Evolutionary conservation across 371 early-diverging fungal genomes (phyloP).

Genomic region (Mucor irregularis): DNA sequence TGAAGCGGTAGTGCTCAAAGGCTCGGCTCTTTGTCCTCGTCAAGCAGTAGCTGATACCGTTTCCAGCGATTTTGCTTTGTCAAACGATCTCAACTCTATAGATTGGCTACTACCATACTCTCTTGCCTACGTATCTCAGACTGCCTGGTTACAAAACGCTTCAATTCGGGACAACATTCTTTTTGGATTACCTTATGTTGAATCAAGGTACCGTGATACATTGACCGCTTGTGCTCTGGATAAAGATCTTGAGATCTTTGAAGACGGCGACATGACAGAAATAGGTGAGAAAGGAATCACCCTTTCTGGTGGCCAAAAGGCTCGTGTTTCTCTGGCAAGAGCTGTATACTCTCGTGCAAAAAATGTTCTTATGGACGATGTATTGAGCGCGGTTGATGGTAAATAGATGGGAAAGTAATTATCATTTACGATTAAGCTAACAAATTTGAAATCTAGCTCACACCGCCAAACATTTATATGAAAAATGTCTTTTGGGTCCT

Average conservation of each 20-base stretch:
- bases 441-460: no score
- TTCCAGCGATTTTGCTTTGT: background rate
- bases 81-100: constrained; percentile 40
- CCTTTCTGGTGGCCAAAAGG: constrained; percentile 87
- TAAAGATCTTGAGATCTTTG: constrained; percentile 80
- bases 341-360: constrained; percentile 76
- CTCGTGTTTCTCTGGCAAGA: constrained; percentile 73
- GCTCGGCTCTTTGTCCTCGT: constrained; percentile 16
- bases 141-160: constrained; percentile 83
- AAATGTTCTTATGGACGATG: constrained; percentile 75
- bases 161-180: constrained; percentile 82
- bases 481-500: constrained; percentile 64
- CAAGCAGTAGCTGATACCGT: constrained; percentile 7
- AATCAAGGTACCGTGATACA: constrained; percentile 62
- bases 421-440: no score
- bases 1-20: constrained; percentile 17
- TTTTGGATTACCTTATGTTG: constrained; percentile 72
- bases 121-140: constrained; percentile 77
- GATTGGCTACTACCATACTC: constrained; percentile 31
- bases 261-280: constrained; percentile 84
- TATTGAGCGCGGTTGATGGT: constrained; percentile 78
- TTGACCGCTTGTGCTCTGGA: constrained; percentile 70
- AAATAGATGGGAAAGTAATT: no score
- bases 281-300: constrained; percentile 90
- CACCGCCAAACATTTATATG: constrained; percentile 30